Percentiles rank a stretch among this genome's conserved stretches.
Evolutionary conservation across 306 rosid genomes (phyloP).

Genomic region (Prosopis cineraria): DNA sequence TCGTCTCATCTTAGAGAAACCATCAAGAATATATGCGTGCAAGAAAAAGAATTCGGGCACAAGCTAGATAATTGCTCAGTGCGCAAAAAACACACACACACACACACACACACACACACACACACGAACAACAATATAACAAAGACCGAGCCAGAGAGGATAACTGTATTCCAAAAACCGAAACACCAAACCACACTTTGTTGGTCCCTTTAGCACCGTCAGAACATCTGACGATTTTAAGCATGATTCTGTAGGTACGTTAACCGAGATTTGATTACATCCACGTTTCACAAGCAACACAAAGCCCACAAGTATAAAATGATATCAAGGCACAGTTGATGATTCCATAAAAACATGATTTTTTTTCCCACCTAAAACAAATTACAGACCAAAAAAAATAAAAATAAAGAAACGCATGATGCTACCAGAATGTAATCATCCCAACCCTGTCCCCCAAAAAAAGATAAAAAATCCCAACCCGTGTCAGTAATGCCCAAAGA

Average conservation of each 20-base stretch:
- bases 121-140: conserved; percentile 36
- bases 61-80: conserved; percentile 18
- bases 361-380: conserved; percentile 26
- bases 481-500: conserved; percentile 40
- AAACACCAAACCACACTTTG: conserved; percentile 38
- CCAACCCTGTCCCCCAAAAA: conserved; percentile 14
- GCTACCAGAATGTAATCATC: conserved; percentile 46
- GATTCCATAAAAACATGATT: conserved; percentile 59
- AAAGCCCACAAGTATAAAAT: conserved; percentile 2
- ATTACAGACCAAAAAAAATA: conserved; percentile 2
- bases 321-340: conserved; percentile 28
- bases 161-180: conserved; percentile 33
- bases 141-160: conserved; percentile 32
- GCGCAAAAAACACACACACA: too few species aligned
- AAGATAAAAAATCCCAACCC: not conserved
- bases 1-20: not conserved
- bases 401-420: conserved; percentile 51
- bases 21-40: not conserved
- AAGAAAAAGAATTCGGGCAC: conserved; percentile 34
- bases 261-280: conserved; percentile 44
- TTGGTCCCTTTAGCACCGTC: conserved; percentile 36
- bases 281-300: conserved; percentile 41
- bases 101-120: too few species aligned
- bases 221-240: conserved; percentile 40
- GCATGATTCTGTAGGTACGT: conserved; percentile 34